Percentiles rank a stretch among this genome's conserved stretches.
Evolutionary conservation across 2,329 filamentous ascomycete species (phyloP).

Genomic region (Penicillium sp.): DNA sequence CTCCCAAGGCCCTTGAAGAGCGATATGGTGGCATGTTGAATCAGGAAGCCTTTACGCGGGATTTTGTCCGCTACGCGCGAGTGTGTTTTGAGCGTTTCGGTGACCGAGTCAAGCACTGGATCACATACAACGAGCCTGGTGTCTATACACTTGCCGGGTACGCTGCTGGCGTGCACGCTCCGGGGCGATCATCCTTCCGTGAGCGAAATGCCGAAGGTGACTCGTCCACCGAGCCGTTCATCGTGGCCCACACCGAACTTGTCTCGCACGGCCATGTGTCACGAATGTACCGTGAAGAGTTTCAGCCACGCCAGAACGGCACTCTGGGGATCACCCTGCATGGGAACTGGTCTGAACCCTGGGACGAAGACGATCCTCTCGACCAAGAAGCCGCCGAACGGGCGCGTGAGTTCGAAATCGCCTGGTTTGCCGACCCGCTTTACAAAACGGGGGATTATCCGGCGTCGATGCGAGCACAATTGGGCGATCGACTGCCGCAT

Average conservation of each 20-base stretch:
- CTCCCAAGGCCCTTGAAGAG: constrained; percentile 66
- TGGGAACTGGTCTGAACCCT: constrained; percentile 68
- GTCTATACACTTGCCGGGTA: constrained; percentile 73
- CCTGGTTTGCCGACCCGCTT: constrained; percentile 76
- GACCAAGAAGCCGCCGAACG: constrained; percentile 67
- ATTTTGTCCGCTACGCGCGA: constrained; percentile 72
- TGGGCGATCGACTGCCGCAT: constrained; percentile 66
- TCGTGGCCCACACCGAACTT: constrained; percentile 68
- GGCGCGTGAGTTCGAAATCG: constrained; percentile 74
- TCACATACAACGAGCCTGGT: constrained; percentile 81
- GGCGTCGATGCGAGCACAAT: constrained; percentile 68
- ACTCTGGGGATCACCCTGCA: constrained; percentile 78
- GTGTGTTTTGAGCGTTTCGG: constrained; percentile 65
- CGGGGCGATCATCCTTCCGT: constrained; percentile 67
- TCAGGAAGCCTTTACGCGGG: constrained; percentile 67
- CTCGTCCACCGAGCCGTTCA: constrained; percentile 68
- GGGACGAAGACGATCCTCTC: constrained; percentile 63
- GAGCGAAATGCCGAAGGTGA: constrained; percentile 64
- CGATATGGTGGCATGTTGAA: constrained; percentile 72
- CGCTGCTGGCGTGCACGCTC: constrained; percentile 66
- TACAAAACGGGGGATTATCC: constrained; percentile 71
- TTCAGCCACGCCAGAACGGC: constrained; percentile 62
- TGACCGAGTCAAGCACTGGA: constrained; percentile 73
- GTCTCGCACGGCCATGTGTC: constrained; percentile 69
- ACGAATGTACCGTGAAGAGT: constrained; percentile 69